A percentile compares a stretch with the other conserved stretches of the same genome.
phyloP scores from a whole-genome alignment of 768 basidiomycete genomes.

The Hygrocybe coccinea region DNA sequence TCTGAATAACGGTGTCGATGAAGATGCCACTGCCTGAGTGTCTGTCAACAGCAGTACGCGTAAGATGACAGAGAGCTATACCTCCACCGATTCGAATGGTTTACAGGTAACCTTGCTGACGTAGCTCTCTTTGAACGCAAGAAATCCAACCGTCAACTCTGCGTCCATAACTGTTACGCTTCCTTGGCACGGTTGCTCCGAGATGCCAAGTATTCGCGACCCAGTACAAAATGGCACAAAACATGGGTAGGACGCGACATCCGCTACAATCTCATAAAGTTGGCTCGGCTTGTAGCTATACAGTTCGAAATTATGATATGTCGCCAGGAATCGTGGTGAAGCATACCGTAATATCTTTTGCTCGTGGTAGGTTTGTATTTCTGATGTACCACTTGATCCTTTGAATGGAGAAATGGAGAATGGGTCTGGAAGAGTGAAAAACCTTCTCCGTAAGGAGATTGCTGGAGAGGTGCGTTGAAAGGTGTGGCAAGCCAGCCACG shows the following conservation, averaged over 20 bases:
- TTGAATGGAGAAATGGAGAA: slow-evolving; percentile 32
- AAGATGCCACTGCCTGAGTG: slow-evolving; percentile 63
- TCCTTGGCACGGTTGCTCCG: slow-evolving; percentile 25
- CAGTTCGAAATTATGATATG: not conserved
- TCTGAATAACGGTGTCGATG: slow-evolving; percentile 70
- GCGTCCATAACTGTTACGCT: slow-evolving; percentile 57
- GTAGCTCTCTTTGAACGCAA: slow-evolving; percentile 83
- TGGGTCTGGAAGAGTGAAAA: slow-evolving; percentile 51
- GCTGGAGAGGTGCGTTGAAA: too few relatives aligned
- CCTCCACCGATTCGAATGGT: slow-evolving; percentile 77
- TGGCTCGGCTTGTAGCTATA: slow-evolving; percentile 70
- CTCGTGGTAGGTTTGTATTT: slow-evolving; percentile 69
- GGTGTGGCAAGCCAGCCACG: not conserved
- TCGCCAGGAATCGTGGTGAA: slow-evolving; percentile 1
- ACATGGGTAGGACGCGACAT: slow-evolving; percentile 77
- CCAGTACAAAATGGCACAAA: slow-evolving; percentile 88
- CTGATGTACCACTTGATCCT: slow-evolving; percentile 26
- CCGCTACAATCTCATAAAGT: slow-evolving; percentile 81
- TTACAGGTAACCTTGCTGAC: slow-evolving; percentile 76
- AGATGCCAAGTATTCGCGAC: slow-evolving; percentile 54
- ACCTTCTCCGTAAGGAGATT: slow-evolving; percentile 17
- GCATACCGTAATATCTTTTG: slow-evolving; percentile 81
- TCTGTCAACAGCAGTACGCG: slow-evolving; percentile 8
- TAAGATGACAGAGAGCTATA: slow-evolving; percentile 30
- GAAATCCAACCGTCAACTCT: slow-evolving; percentile 85